Evolutionary conservation across 768 basidiomycete species (phyloP).

Genomic region (Candolleomyces efflorescens): DNA sequence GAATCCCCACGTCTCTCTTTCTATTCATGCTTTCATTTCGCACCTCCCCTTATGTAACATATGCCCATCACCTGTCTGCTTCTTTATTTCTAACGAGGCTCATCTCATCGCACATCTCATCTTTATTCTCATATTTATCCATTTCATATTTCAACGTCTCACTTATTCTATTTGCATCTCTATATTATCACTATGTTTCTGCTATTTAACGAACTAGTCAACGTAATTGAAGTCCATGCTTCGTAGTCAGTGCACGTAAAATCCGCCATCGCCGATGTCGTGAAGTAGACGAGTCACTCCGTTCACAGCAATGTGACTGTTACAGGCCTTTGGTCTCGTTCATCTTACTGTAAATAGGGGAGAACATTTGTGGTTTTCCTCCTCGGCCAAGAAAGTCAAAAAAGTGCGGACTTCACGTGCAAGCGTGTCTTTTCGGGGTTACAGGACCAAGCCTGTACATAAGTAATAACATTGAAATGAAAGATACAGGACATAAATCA

Average conservation of each 20-base stretch:
- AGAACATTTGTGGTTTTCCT: too few relatives aligned
- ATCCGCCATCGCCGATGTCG: not conserved
- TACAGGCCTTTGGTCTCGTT: not conserved
- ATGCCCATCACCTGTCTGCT: conserved; percentile 12
- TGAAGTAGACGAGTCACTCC: not conserved
- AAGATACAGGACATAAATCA: not conserved
- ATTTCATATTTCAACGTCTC: not conserved
- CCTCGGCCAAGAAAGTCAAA: too few relatives aligned
- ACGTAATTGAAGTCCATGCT: not conserved
- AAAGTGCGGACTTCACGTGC: too few relatives aligned
- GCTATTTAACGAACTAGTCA: not conserved
- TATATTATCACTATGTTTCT: conserved; percentile 3
- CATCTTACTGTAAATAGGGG: not conserved
- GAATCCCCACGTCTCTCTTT: not conserved
- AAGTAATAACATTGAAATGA: too few relatives aligned
- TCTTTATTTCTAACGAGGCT: conserved; percentile 12
- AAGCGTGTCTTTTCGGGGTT: too few relatives aligned
- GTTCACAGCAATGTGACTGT: not conserved
- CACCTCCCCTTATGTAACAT: conserved; percentile 23
- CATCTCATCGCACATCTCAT: not conserved
- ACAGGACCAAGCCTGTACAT: too few relatives aligned
- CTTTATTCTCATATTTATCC: not conserved
- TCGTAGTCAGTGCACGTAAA: not conserved
- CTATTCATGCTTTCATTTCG: conserved; percentile 11
- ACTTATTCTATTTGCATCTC: not conserved